Conservation (phyloP, 768 basidiomycete genomes). For the Lentinus brumalis region DNA sequence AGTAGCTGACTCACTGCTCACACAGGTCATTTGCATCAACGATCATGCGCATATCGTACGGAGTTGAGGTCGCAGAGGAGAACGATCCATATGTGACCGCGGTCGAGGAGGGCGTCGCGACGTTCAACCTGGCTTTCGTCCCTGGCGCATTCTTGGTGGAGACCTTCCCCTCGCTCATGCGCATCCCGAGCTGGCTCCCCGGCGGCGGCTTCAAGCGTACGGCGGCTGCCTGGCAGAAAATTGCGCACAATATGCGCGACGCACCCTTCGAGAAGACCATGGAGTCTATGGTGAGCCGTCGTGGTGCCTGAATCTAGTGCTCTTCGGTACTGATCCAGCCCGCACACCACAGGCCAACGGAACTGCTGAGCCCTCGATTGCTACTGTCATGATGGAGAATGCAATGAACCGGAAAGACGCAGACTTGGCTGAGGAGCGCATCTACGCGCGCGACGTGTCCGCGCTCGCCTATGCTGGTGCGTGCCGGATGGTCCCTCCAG, state of each 20-base stretch:
- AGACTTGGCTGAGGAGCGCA: slow-evolving; percentile 8
- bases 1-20: not conserved
- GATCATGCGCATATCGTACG: slow-evolving; percentile 17
- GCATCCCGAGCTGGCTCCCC: slow-evolving; percentile 21
- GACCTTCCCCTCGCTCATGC: slow-evolving; percentile 22
- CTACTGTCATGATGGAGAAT: slow-evolving; percentile 8
- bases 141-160: slow-evolving; percentile 35
- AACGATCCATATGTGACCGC: slow-evolving; percentile 13
- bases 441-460: slow-evolving; percentile 8
- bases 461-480: slow-evolving; percentile 23
- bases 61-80: slow-evolving; percentile 12
- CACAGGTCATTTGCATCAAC: slow-evolving; percentile 4
- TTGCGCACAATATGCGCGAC: slow-evolving; percentile 15
- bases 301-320: not conserved
- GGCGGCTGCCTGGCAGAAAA: slow-evolving; percentile 12
- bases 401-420: not conserved
- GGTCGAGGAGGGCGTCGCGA: slow-evolving; percentile 15
- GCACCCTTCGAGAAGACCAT: slow-evolving; percentile 14
- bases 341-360: not conserved
- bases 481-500: not conserved
- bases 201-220: slow-evolving; percentile 18
- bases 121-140: slow-evolving; percentile 12
- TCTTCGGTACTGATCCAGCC: not conserved
- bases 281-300: slow-evolving; percentile 9
- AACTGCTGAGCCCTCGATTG: slow-evolving; percentile 7